Conservation (phyloP, 164 flowering plant genomes). For the Aristolochia contorta region DNA sequence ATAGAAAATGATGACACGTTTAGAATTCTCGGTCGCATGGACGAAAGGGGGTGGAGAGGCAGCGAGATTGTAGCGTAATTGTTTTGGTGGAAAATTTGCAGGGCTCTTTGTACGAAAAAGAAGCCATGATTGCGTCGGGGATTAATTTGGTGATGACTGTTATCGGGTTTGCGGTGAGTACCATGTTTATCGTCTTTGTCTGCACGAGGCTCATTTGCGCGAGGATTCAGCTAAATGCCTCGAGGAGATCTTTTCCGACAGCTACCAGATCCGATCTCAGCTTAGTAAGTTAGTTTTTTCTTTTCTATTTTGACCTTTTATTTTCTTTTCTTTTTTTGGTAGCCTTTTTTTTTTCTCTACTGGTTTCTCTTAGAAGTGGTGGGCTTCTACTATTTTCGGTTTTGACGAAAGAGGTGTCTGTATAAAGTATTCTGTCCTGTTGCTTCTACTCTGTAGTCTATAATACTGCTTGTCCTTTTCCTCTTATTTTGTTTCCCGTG, state of each 20-base stretch:
- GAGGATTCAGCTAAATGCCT: slow-evolving; percentile 58
- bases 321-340: not conserved
- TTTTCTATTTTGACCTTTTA: not conserved
- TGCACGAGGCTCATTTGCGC: slow-evolving; percentile 87
- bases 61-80: not conserved
- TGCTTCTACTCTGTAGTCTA: not conserved
- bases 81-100: not conserved
- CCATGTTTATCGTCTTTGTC: slow-evolving; percentile 84
- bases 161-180: slow-evolving; percentile 85
- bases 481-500: not conserved
- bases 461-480: not conserved
- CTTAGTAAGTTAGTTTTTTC: slow-evolving; percentile 11
- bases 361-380: not conserved
- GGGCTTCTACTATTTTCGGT: too few species aligned
- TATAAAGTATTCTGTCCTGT: not conserved
- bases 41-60: not conserved
- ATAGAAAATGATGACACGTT: too few species aligned
- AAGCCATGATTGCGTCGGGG: slow-evolving; percentile 55
- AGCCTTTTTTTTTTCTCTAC: not conserved
- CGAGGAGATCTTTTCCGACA: slow-evolving; percentile 52
- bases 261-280: slow-evolving; percentile 37
- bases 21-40: too few species aligned
- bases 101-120: not conserved
- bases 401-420: not conserved
- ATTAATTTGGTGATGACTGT: slow-evolving; percentile 93